phyloP scores from a whole-genome alignment of 2,329 filamentous ascomycete species.

The Aspergillus sp. region DNA sequence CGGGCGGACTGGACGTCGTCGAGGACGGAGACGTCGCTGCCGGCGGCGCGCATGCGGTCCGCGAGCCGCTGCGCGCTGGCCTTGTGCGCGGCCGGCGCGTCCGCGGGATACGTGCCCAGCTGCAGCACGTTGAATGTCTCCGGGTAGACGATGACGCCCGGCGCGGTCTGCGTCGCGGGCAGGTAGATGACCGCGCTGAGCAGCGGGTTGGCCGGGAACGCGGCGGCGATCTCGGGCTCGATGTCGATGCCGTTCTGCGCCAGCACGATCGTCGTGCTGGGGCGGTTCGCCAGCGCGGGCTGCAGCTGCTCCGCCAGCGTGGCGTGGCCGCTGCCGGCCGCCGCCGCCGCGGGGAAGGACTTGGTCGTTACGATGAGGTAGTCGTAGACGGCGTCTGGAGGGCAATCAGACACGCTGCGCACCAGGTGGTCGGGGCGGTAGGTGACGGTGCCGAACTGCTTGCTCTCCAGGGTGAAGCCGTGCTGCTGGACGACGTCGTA shows the following conservation, averaged over 20 bases:
- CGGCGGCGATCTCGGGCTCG: conserved; percentile 52
- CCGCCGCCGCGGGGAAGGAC: conserved; percentile 40
- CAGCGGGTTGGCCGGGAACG: conserved; percentile 54
- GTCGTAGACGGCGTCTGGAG: conserved; percentile 37
- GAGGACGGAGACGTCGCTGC: conserved; percentile 50
- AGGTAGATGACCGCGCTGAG: conserved; percentile 58
- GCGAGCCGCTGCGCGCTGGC: conserved; percentile 37
- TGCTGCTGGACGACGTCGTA: conserved; percentile 22
- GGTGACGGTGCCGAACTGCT: conserved; percentile 22
- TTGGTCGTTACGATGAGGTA: conserved; percentile 51
- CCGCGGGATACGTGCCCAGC: conserved; percentile 50
- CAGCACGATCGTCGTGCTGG: conserved; percentile 55
- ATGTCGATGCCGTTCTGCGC: conserved; percentile 64
- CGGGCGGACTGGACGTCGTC: conserved; percentile 57
- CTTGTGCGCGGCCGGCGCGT: conserved; percentile 23
- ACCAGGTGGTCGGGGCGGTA: conserved; percentile 22
- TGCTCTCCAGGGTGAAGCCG: conserved; percentile 28
- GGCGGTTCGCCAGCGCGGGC: conserved; percentile 36
- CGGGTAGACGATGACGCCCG: conserved; percentile 48
- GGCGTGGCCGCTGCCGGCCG: conserved; percentile 19
- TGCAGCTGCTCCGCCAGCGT: conserved; percentile 35
- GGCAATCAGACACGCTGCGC: conserved; percentile 19
- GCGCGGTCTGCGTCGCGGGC: conserved; percentile 50
- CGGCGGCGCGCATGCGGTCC: conserved; percentile 42
- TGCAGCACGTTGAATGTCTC: conserved; percentile 48